Percentiles rank a stretch among this genome's conserved stretches.
Evolutionary conservation across 2,329 filamentous ascomycete species (phyloP).

Genomic region (Blastomyces parvus): DNA sequence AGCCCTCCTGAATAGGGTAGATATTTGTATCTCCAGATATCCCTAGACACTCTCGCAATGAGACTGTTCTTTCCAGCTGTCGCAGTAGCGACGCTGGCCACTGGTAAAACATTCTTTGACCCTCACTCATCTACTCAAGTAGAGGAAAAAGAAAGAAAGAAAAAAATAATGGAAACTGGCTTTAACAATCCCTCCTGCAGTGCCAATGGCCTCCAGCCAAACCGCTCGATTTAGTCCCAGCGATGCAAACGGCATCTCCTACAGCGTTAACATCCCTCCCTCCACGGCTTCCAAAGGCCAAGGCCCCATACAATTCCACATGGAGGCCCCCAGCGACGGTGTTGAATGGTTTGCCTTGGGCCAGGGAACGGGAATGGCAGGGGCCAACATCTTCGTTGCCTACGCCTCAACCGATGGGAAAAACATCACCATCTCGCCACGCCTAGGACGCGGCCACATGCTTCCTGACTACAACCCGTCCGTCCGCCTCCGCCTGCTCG

Average conservation of each 20-base stretch:
- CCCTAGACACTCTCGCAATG: background rate
- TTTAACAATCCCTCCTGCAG: constrained; percentile 11
- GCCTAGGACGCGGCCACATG: constrained; percentile 37
- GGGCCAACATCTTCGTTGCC: constrained; percentile 50
- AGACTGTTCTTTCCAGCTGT: background rate
- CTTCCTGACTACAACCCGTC: constrained; percentile 36
- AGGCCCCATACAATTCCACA: constrained; percentile 51
- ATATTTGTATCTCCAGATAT: background rate
- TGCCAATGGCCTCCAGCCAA: constrained; percentile 15
- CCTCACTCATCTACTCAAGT: background rate
- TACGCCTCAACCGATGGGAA: constrained; percentile 42
- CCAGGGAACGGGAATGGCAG: constrained; percentile 46
- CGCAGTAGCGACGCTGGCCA: background rate
- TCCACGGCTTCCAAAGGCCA: constrained; percentile 41
- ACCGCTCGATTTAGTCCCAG: constrained; percentile 19
- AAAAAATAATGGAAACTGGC: too few relatives aligned
- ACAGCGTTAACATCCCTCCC: constrained; percentile 46
- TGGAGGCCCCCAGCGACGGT: constrained; percentile 41
- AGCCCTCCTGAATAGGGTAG: background rate
- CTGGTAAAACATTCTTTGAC: background rate
- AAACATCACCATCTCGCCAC: constrained; percentile 50
- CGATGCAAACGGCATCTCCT: constrained; percentile 24
- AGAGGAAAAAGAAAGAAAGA: background rate
- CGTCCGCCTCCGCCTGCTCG: constrained; percentile 42
- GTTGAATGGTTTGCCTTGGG: constrained; percentile 49